These are phyloP conservation scores for Lodderomyces pseudojiufengensis DNA, from an alignment of 1,139 yeast species.

Conservation along the genomic window DNA sequence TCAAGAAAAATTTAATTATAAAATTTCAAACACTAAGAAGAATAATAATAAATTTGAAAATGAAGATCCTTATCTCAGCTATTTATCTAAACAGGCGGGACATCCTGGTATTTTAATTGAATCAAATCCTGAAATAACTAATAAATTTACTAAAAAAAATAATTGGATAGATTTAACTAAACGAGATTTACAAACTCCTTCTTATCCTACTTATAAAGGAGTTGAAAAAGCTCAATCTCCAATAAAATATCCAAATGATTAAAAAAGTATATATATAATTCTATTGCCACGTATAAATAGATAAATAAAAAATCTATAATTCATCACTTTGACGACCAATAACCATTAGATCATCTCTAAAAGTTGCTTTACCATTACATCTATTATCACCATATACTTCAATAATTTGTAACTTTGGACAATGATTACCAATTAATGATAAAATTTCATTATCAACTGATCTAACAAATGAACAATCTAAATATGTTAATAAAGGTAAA, in stretches of 20 bases:
- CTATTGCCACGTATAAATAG: background rate
- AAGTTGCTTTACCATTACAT: constrained; percentile 54
- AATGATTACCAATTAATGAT: constrained; percentile 48
- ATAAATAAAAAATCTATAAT: constrained; percentile 1
- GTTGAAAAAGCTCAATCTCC: constrained; percentile 48
- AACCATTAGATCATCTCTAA: constrained; percentile 54
- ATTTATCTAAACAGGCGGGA: constrained; percentile 46
- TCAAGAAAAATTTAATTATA: constrained; percentile 20
- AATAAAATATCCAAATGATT: constrained; percentile 22
- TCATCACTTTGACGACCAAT: constrained; percentile 67
- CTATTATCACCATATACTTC: constrained; percentile 79
- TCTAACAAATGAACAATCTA: constrained; percentile 77
- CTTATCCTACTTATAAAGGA: constrained; percentile 56
- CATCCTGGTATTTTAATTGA: constrained; percentile 57
- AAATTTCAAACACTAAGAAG: constrained; percentile 13
- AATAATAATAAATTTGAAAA: constrained; percentile 8
- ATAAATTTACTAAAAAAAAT: constrained; percentile 33
- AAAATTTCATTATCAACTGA: constrained; percentile 64
- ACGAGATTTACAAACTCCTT: constrained; percentile 25
- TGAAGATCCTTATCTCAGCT: constrained; percentile 30
- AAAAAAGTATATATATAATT: background rate
- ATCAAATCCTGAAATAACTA: constrained; percentile 54
- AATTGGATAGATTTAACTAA: constrained; percentile 23
- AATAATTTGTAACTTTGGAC: constrained; percentile 58
- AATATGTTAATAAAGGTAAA: constrained; percentile 54